Percentiles rank a stretch among this genome's conserved stretches.
Evolutionary conservation across 257 asterid genomes (phyloP).

Genomic region (Scutellaria minor): DNA sequence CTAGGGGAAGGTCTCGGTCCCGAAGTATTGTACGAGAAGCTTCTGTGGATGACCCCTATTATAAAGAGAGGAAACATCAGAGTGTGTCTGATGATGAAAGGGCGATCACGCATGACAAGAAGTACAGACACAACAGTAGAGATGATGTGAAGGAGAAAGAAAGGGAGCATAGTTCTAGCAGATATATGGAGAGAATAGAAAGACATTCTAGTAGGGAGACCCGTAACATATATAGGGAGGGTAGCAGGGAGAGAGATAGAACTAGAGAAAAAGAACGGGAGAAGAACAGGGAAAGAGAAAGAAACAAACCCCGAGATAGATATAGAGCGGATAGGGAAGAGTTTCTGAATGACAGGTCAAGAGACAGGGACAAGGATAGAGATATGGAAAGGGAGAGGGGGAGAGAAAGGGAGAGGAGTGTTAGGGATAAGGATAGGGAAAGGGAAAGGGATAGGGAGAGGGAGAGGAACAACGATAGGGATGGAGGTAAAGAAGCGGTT

Average conservation of each 20-base stretch:
- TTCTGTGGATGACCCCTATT: conserved; percentile 51
- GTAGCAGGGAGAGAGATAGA: conserved; percentile 61
- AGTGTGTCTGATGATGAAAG: conserved; percentile 62
- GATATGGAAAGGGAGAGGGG: conserved; percentile 49
- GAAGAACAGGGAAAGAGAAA: conserved; percentile 45
- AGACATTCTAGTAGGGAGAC: conserved; percentile 54
- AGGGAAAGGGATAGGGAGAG: conserved; percentile 40
- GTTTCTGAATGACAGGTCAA: conserved; percentile 37
- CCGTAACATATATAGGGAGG: conserved; percentile 54
- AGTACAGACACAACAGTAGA: conserved; percentile 50
- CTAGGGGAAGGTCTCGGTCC: conserved; percentile 73
- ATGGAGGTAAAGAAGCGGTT: conserved; percentile 48
- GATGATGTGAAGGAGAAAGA: conserved; percentile 55
- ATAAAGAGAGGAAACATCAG: conserved; percentile 42
- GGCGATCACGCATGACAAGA: conserved; percentile 37
- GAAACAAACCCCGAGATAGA: conserved; percentile 40
- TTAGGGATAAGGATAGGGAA: conserved; percentile 40
- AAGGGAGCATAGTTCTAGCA: conserved; percentile 64
- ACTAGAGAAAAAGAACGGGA: conserved; percentile 43
- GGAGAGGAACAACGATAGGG: conserved; percentile 47
- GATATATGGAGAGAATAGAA: conserved; percentile 51
- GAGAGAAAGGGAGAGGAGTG: conserved; percentile 38
- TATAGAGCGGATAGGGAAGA: conserved; percentile 48
- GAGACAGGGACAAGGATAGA: conserved; percentile 43
- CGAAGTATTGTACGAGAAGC: conserved; percentile 58